Conservation (phyloP, 768 basidiomycete genomes). For the Mycena filopes region DNA sequence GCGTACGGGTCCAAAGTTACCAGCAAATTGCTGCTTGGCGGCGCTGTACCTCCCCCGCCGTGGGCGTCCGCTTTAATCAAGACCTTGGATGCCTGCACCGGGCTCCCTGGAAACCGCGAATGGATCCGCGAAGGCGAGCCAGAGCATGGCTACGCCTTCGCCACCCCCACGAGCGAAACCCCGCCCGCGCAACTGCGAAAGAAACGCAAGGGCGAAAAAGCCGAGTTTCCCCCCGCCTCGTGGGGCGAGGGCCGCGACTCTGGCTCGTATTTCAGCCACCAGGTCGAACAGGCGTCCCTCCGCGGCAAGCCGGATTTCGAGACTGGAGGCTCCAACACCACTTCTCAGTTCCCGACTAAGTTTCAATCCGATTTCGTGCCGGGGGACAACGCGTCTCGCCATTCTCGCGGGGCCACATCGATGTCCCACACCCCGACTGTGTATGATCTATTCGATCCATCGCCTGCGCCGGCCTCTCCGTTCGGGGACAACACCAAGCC, state of each 20-base stretch:
- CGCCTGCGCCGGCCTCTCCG: constrained; percentile 48
- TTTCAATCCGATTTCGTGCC: constrained; percentile 58
- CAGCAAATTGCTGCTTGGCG: constrained; percentile 83
- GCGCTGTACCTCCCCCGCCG: constrained; percentile 74
- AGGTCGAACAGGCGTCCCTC: constrained; percentile 28
- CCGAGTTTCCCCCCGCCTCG: constrained; percentile 69
- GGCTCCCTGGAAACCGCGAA: constrained; percentile 69
- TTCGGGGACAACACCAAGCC: constrained; percentile 38
- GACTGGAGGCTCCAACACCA: constrained; percentile 35
- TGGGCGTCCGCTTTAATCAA: constrained; percentile 85
- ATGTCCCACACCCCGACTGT: constrained; percentile 31
- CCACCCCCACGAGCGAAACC: constrained; percentile 50
- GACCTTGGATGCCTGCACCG: constrained; percentile 78
- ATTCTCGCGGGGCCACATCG: constrained; percentile 28
- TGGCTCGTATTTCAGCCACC: constrained; percentile 67
- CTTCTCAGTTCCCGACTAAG: constrained; percentile 50
- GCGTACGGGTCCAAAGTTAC: constrained; percentile 84
- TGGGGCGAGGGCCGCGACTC: constrained; percentile 65
- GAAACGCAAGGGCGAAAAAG: constrained; percentile 55
- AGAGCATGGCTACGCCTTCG: constrained; percentile 67
- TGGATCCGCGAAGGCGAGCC: constrained; percentile 71
- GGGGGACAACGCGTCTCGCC: constrained; percentile 29
- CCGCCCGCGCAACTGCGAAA: constrained; percentile 54
- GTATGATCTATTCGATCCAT: constrained; percentile 41
- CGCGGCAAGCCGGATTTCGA: constrained; percentile 28